Base-by-base conservation (phyloP, 768 basidiomycete genomes). In the Auriscalpium microsporum region DNA sequence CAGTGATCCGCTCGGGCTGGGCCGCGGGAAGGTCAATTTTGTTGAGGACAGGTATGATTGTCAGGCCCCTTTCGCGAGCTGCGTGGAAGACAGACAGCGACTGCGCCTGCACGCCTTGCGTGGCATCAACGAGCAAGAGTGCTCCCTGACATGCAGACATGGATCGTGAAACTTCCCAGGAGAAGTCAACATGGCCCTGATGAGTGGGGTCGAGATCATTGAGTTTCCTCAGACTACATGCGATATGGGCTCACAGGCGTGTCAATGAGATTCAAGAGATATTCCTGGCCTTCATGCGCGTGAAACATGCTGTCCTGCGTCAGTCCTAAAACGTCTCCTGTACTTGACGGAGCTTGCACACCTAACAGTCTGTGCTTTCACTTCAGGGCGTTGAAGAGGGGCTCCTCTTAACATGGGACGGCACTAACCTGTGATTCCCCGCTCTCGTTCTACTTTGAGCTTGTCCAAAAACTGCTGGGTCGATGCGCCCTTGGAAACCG, bases 61-160 rank as follows among this genome's bases (percentile, higher is more conserved):
- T 84, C 33, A 95, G 70, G 1, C 87, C 85, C 38, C 84, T 77
- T 65, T 94, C 91, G 66, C 75, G 77, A 4, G 95, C 95, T 47
- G 86, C 82, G 62, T 95, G 90, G 62, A 89, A 94, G 5, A 98
- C 95, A 1, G 91, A 95, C 52, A 99, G 83, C 13, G 94, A 93
- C 70, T 99, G 96, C 0, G 96, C 96, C 70, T 99, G 96, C 8
- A 99, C 85, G 16, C 96, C 96, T 74, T 95, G 94, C 52, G 90
- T 92, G n/a, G 92, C 91, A 65, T 99, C 96, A 2, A 98, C 94
- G 63, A 97, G 72, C 9, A 80, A 65, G 23, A 85, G 56, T 4
- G 91, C 95, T 9, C 96, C 96, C 72, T 99, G 90, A 61, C 90
- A 96, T 35, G 95, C 93, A 4, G 92, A 86, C 42, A 98, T 72